A percentile compares a stretch with the other conserved stretches of the same genome.
Evolutionary conservation across 495 filamentous ascomycete species (phyloP).

Genomic region (Terfezia claveryi): DNA sequence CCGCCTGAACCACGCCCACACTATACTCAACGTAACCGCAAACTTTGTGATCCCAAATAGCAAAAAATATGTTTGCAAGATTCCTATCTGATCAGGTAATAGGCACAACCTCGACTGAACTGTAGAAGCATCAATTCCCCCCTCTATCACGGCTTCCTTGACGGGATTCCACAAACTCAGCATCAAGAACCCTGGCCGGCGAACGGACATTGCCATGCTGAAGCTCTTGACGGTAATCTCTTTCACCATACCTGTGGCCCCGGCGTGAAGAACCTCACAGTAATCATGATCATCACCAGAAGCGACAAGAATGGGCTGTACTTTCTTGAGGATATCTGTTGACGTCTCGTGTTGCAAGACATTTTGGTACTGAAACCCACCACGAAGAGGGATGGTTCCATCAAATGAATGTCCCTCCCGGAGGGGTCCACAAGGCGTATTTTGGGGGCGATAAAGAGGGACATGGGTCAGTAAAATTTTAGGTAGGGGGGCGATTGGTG

Average conservation of each 20-base stretch:
- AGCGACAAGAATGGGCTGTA: constrained; percentile 60
- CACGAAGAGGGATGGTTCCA: constrained; percentile 34
- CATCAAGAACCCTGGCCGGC: constrained; percentile 67
- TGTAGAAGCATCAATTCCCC: constrained; percentile 24
- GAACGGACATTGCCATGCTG: constrained; percentile 92
- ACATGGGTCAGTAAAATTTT: constrained; percentile 78
- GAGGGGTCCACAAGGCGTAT: constrained; percentile 76
- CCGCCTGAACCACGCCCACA: constrained; percentile 18
- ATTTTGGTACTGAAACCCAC: constrained; percentile 93
- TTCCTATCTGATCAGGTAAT: constrained; percentile 64
- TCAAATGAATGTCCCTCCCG: constrained; percentile 51
- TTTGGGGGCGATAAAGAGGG: constrained; percentile 57
- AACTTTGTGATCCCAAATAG: constrained; percentile 32
- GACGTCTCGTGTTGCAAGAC: constrained; percentile 59
- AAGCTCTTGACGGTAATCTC: constrained; percentile 92
- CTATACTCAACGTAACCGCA: constrained; percentile 22
- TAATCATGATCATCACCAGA: constrained; percentile 98
- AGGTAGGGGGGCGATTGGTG: constrained; percentile 32
- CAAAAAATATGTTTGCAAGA: constrained; percentile 54
- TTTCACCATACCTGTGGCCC: constrained; percentile 36
- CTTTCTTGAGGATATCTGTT: constrained; percentile 41
- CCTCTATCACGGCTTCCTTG: constrained; percentile 20
- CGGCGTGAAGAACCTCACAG: constrained; percentile 66
- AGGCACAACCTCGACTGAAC: constrained; percentile 78
- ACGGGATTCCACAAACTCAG: constrained; percentile 84